phyloP scores from a whole-genome alignment of 1,139 yeast genomes.

The Petasospora fabianii region DNA sequence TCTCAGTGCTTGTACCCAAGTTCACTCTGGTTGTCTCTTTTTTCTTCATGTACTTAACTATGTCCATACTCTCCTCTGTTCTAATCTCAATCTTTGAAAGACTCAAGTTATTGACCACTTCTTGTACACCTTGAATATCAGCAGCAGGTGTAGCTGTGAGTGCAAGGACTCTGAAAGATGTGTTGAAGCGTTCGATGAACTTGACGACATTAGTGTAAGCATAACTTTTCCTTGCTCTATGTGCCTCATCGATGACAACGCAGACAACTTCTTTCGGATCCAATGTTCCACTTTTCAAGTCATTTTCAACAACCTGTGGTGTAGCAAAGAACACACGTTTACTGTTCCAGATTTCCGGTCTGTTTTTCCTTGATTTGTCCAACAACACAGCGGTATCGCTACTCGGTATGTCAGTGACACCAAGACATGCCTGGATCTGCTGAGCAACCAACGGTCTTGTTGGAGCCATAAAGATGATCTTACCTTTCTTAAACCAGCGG shows the following conservation, averaged over 20 bases:
- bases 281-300: slow-evolving; percentile 66
- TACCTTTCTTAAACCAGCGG: slow-evolving; percentile 74
- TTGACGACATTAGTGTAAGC: slow-evolving; percentile 82
- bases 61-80: slow-evolving; percentile 81
- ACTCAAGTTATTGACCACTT: slow-evolving; percentile 64
- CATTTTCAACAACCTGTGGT: slow-evolving; percentile 95
- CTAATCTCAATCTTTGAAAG: slow-evolving; percentile 81
- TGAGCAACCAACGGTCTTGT: slow-evolving; percentile 97
- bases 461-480: slow-evolving; percentile 93
- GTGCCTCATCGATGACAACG: slow-evolving; percentile 93
- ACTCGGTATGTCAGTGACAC: slow-evolving; percentile 79
- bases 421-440: slow-evolving; percentile 90
- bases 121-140: slow-evolving; percentile 84
- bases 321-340: slow-evolving; percentile 89
- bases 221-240: slow-evolving; percentile 85
- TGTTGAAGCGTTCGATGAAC: slow-evolving; percentile 58
- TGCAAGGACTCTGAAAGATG: slow-evolving; percentile 72
- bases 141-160: slow-evolving; percentile 96
- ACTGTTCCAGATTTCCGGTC: slow-evolving; percentile 70
- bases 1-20: slow-evolving; percentile 51
- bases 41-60: slow-evolving; percentile 71
- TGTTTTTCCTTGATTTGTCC: slow-evolving; percentile 61
- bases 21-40: slow-evolving; percentile 59
- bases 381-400: slow-evolving; percentile 75
- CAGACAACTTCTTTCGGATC: slow-evolving; percentile 74